Percentiles rank a stretch among this genome's conserved stretches.
Conservation (phyloP, 352 stramenopile genomes). For the Bremia lactucae region DNA sequence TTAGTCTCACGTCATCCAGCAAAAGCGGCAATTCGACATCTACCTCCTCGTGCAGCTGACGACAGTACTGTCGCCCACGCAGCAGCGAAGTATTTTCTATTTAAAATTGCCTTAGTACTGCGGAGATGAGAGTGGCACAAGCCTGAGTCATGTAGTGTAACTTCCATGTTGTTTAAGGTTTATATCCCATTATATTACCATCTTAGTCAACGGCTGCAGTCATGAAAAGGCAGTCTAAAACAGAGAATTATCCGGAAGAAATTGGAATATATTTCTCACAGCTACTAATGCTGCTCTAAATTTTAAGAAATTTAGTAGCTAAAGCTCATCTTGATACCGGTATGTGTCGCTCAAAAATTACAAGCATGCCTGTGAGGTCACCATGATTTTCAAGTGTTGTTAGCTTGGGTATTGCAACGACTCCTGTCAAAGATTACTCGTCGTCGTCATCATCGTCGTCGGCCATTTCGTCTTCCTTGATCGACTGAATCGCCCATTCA, state of each 20-base stretch:
- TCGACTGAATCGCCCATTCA: slow-evolving; percentile 75
- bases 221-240: too few species aligned
- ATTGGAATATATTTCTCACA: too few species aligned
- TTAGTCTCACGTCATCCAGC: slow-evolving; percentile 5
- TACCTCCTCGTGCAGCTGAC: slow-evolving; percentile 14
- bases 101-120: slow-evolving; percentile 29
- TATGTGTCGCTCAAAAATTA: too few species aligned
- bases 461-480: slow-evolving; percentile 83
- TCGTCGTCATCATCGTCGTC: slow-evolving; percentile 82
- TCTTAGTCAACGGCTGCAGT: too few species aligned
- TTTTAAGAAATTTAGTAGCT: too few species aligned
- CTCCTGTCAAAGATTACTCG: slow-evolving; percentile 28
- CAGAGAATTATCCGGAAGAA: too few species aligned
- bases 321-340: too few species aligned
- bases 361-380: too few species aligned
- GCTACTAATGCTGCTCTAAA: too few species aligned
- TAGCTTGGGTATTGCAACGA: slow-evolving; percentile 1
- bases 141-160: slow-evolving; percentile 15
- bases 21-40: slow-evolving; percentile 19
- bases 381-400: slow-evolving; percentile 3
- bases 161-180: slow-evolving; percentile 1
- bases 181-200: slow-evolving; percentile 9
- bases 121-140: slow-evolving; percentile 3
- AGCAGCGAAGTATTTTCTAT: slow-evolving; percentile 34
- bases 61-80: neutral